Base-by-base conservation (phyloP, 495 filamentous ascomycete genomes). In the Penicillium flavigenum region DNA sequence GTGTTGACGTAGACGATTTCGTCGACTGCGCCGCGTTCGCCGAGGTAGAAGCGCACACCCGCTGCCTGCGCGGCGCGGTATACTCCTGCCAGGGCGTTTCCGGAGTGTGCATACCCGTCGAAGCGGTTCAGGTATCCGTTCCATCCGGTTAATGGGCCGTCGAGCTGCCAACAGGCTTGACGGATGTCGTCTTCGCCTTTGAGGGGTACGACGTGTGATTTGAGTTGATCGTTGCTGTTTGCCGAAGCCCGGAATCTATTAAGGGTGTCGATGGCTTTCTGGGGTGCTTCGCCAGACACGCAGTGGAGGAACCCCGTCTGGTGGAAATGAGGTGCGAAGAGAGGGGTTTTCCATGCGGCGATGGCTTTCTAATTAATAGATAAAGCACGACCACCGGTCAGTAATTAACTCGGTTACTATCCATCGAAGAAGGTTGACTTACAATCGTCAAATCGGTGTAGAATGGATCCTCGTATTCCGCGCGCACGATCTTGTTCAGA, bases 71-170 rank as follows among this genome's bases (percentile, higher is more conserved):
- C 53, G 1, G 66, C 72, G 2, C 64, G 58, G 54, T 66, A 66
- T 8, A 65, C 49, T 1, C 54, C 65, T 17, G 63, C 60, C 16
- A 78, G 51, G 3, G 81, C 77, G 59, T 80, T 75, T 9, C 67
- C 73, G 11, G 80, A 76, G 60, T 80, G 76, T 11, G 75, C 81
- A 59, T 83, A 83, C 22, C 81, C 81, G 7, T 75, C 80, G 26
- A 78, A 70, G 11, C 71, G 72, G 53, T 84, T 85, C 46, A 82
- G 71, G 59, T 85, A 84, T 12, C 81, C 81, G 14, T 71, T 74
- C 76, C 77, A 84, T 11, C 79, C 81, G 8, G 74, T 60, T 44
- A 85, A 61, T 1, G 72, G 69, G 0, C 81, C 81, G 39, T 68
- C 62, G 27, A 78, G 73, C 45, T 77, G 77, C 64, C 77, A 78